Evolutionary conservation across 2,329 filamentous ascomycete species (phyloP), one percentile per base, ranked within the genome.

Genomic region (Aspergillus sp.): DNA sequence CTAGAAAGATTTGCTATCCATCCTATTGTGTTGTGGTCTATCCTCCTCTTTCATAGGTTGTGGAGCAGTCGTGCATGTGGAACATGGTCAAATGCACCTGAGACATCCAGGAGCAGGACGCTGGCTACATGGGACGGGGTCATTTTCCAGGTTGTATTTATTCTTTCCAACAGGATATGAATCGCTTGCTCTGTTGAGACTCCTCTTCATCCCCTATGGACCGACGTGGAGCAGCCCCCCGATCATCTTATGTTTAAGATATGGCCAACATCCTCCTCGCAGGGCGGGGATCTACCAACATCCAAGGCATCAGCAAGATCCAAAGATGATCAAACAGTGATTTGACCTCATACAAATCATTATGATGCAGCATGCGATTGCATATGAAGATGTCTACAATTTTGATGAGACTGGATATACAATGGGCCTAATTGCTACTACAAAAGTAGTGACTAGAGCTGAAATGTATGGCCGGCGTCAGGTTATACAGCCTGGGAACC

Each of bases 401-500:
- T 49, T 49, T 41, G 13, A 45, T 41, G 17, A 49, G 22, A 46
- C 30, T 35, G 22, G 43, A 9, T 46, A 43, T 37, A 10, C 20
- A 38, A 45, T 46, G 22, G 38, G 43, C 17, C 20, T 45, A n/a
- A 22, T 43, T 25, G 22, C 22, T 23, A 43, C 41, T 25, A 9
- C 23, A 15, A 44, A 42, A 27, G 48, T 55, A 12, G 45, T 53
- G 47, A 50, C 43, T 13, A 35, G 51, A 41, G 33, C 37, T 38
- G 32, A 49, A 10, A 41, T 41, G n/a, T 5, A 9, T 47, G 25
- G 41, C 20, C 7, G 30, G 35, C 32, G 33, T 46, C 41, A 13
- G 35, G n/a, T 54, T 44, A 35, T 54, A 43, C 42, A 53, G 23
- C 48, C 43, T 45, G 47, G 49, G 5, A 55, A 52, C 46, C 44